phyloP scores from a whole-genome alignment of 2,329 filamentous ascomycete genomes.

The Pseudogymnoascus sp. region DNA sequence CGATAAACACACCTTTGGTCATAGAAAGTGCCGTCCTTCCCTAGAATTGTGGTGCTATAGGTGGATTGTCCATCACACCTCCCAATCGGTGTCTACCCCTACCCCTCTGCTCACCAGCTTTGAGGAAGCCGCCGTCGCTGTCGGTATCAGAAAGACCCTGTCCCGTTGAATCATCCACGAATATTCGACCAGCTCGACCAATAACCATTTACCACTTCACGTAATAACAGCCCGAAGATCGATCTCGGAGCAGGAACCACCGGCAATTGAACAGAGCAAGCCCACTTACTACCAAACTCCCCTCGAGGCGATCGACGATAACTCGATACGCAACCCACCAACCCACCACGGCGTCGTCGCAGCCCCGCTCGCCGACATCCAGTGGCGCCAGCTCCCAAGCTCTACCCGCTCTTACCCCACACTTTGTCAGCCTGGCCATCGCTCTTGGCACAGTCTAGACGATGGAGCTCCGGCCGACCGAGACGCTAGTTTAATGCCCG shows the following conservation, averaged over 20 bases:
- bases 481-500: neutral
- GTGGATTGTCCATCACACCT: neutral
- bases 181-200: neutral
- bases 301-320: neutral
- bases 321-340: neutral
- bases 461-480: neutral
- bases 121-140: neutral
- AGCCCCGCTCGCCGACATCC: neutral
- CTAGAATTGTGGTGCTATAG: neutral
- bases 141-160: neutral
- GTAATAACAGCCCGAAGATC: neutral
- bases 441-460: neutral
- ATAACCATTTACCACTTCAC: neutral
- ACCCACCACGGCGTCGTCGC: neutral
- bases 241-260: slow-evolving; percentile 5
- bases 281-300: neutral
- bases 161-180: neutral
- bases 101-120: neutral
- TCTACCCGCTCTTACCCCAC: slow-evolving; percentile 3
- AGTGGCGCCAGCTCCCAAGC: slow-evolving; percentile 1
- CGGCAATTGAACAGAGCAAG: neutral
- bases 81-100: neutral
- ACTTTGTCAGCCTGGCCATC: neutral
- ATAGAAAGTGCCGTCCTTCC: neutral
- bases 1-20: neutral